These are phyloP conservation scores for Echinochloa phyllopogon DNA, from an alignment of 176 grass and related monocot species.

Conservation along the genomic window DNA sequence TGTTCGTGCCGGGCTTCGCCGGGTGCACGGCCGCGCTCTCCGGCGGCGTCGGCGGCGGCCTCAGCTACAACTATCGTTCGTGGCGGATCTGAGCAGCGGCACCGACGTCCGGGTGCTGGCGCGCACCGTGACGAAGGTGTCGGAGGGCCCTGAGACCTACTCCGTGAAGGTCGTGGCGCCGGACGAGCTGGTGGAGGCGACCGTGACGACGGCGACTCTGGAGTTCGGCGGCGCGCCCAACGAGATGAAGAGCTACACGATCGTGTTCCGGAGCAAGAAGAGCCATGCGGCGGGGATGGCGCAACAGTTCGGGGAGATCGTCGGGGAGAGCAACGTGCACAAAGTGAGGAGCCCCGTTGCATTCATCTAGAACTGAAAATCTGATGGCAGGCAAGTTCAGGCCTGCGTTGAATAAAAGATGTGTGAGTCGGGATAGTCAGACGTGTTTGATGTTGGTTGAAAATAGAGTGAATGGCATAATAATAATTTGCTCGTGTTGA, in stretches of 20 bases:
- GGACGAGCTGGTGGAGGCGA: conserved; percentile 44
- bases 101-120: not conserved
- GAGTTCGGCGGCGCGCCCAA: conserved; percentile 33
- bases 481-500: no score
- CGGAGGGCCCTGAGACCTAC: conserved; percentile 47
- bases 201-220: conserved; percentile 44
- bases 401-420: no score
- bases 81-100: conserved; percentile 12
- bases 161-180: conserved; percentile 27
- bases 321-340: conserved; percentile 61
- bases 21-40: no score
- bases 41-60: not conserved
- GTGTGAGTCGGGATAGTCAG: no score
- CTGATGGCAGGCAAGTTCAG: no score
- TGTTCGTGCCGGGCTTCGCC: no score
- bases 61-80: conserved; percentile 68
- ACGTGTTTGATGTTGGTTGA: no score
- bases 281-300: not conserved
- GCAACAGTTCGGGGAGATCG: conserved; percentile 33
- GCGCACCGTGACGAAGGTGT: conserved; percentile 51
- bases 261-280: conserved; percentile 51
- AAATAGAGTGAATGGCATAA: no score
- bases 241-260: conserved; percentile 49
- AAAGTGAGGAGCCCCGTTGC: conserved; percentile 38
- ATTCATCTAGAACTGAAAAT: no score